Conservation (phyloP, 306 rosid species). For the Dryas drummondii region DNA sequence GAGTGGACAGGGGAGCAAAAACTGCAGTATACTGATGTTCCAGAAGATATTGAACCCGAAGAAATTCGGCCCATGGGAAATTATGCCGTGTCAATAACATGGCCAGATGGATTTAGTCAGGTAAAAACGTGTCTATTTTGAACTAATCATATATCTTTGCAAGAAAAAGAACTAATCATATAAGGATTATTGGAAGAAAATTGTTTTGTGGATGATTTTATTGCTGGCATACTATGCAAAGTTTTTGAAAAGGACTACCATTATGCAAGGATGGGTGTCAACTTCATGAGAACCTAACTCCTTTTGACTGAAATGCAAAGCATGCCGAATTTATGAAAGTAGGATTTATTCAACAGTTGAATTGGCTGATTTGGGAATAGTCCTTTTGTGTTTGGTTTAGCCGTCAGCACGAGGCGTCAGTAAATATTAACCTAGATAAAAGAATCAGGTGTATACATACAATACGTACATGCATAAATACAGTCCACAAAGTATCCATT, state of each 20-base stretch:
- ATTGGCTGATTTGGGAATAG: not conserved
- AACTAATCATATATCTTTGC: not conserved
- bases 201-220: not conserved
- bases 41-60: slow-evolving; percentile 85
- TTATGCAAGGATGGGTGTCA: not conserved
- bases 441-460: too few species aligned
- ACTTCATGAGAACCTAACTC: not conserved
- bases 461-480: not conserved
- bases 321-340: not conserved
- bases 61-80: slow-evolving; percentile 96
- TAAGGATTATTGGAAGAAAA: not conserved
- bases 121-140: slow-evolving; percentile 38
- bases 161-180: not conserved
- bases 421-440: too few species aligned
- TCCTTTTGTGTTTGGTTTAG: not conserved
- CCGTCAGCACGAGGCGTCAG: too few species aligned
- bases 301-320: slow-evolving; percentile 10
- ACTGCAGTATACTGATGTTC: slow-evolving; percentile 74
- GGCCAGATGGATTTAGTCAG: slow-evolving; percentile 97
- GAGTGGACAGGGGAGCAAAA: slow-evolving; percentile 98
- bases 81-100: slow-evolving; percentile 85
- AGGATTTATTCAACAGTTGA: too few species aligned
- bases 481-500: not conserved
- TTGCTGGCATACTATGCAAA: not conserved
- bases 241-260: not conserved